Conservation (phyloP, 129 eudicot species). For the Chrysanthemum lavandulifolium region DNA sequence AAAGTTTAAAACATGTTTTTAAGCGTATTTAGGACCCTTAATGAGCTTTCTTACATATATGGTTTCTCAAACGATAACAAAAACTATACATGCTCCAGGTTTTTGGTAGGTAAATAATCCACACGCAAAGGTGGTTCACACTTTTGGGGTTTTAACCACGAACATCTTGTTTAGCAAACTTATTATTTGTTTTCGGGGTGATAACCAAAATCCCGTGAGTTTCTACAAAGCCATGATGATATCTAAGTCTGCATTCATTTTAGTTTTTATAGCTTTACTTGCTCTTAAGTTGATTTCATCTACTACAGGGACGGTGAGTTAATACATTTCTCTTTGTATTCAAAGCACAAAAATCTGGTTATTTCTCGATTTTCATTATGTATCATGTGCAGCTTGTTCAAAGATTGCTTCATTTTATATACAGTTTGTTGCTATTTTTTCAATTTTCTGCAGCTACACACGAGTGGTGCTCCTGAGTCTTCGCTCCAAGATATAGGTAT, state of each 20-base stretch:
- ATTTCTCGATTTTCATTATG: not conserved
- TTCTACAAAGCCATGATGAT: not conserved
- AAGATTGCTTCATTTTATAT: not conserved
- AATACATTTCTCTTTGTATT: not conserved
- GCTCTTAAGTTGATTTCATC: conserved; percentile 24
- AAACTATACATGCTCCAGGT: not conserved
- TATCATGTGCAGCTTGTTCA: not conserved
- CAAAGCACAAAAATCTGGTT: not conserved
- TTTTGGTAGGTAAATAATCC: not conserved
- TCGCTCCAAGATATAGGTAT: conserved; percentile 18
- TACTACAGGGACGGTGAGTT: conserved; percentile 6
- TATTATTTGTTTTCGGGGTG: not conserved
- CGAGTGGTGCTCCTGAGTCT: not conserved
- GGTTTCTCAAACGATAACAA: not conserved
- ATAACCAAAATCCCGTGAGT: not conserved
- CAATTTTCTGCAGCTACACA: not conserved
- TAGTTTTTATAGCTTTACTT: not conserved
- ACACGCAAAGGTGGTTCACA: conserved; percentile 4
- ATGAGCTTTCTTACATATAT: not conserved
- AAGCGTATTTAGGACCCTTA: not conserved
- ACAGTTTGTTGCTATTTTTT: not conserved
- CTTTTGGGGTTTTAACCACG: not conserved
- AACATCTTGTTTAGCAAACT: not conserved
- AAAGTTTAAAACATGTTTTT: not conserved
- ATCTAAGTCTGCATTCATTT: not conserved